Evolutionary conservation across 2,329 filamentous ascomycete genomes (phyloP).

Genomic region (Lasiodiplodia gonubiensis): DNA sequence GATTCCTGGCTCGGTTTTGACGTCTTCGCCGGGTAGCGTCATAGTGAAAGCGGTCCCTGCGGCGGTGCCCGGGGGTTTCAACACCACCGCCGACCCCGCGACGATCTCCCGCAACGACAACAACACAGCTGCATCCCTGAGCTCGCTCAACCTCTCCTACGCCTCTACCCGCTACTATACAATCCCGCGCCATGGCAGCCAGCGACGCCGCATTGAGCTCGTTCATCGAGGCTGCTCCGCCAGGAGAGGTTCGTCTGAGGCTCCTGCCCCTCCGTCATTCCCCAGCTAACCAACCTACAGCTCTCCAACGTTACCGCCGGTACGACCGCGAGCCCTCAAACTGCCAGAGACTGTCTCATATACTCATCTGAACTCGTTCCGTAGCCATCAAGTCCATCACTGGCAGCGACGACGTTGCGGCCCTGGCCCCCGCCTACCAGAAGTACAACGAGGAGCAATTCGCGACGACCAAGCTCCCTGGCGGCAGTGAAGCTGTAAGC

Average conservation of each 20-base stretch:
- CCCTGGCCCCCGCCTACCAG: slow-evolving; percentile 82
- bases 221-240: slow-evolving; percentile 92
- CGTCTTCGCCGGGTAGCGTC: neutral
- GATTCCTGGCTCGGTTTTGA: neutral
- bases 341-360: neutral
- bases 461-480: slow-evolving; percentile 84
- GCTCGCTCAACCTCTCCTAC: slow-evolving; percentile 5
- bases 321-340: slow-evolving; percentile 48
- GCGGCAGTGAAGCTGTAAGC: slow-evolving; percentile 76
- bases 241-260: slow-evolving; percentile 78
- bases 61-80: slow-evolving; percentile 29
- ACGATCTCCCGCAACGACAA: slow-evolving; percentile 33
- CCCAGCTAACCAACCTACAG: slow-evolving; percentile 54
- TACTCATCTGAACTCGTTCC: slow-evolving; percentile 5
- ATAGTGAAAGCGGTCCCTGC: neutral
- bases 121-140: slow-evolving; percentile 27
- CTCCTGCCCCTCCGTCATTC: slow-evolving; percentile 22
- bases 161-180: neutral
- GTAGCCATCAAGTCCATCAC: slow-evolving; percentile 90
- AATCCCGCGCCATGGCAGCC: slow-evolving; percentile 38
- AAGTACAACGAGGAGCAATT: slow-evolving; percentile 98
- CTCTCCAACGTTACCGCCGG: slow-evolving; percentile 87
- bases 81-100: slow-evolving; percentile 35
- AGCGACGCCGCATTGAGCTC: slow-evolving; percentile 60
- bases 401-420: slow-evolving; percentile 68